These are phyloP conservation scores for Azolla pinnata DNA, from an alignment of 75 land plant species.

Conservation along the genomic window DNA sequence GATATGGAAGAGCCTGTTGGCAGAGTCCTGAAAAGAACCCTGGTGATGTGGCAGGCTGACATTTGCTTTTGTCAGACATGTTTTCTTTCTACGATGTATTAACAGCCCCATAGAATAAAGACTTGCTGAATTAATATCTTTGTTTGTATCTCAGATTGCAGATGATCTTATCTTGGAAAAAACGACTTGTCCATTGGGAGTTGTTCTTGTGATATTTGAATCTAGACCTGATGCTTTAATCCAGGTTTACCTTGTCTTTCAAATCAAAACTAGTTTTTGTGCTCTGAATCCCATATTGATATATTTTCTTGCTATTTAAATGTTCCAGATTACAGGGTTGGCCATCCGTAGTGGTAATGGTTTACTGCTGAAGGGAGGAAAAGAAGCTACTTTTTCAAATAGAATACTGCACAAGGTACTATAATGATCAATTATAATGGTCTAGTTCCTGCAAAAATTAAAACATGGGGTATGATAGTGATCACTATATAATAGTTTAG, in stretches of 20 bases:
- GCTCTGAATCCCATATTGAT: no score
- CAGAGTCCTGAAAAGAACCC: constrained; percentile 55
- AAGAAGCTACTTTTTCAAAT: constrained; percentile 87
- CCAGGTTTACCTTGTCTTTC: no score
- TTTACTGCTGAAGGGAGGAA: constrained; percentile 87
- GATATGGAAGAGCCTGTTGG: constrained; percentile 94
- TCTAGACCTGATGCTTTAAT: constrained; percentile 97
- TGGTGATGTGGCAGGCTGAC: constrained; percentile 30
- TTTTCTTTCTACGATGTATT: background rate
- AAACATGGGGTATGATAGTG: no score
- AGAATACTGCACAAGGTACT: constrained; percentile 78
- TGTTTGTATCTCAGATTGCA: constrained; percentile 44
- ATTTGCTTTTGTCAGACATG: background rate
- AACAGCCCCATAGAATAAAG: background rate
- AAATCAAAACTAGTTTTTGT: background rate
- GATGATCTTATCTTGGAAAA: constrained; percentile 80
- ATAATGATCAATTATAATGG: no score
- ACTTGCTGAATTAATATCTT: no score
- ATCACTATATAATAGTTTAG: no score
- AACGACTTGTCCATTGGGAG: constrained; percentile 80
- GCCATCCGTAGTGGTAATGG: constrained; percentile 98
- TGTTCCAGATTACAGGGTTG: constrained; percentile 72
- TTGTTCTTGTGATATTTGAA: constrained; percentile 84
- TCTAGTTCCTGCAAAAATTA: no score
- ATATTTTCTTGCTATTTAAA: background rate